Conservation (phyloP, 352 stramenopile species). For the Globisporangium ultimum region DNA sequence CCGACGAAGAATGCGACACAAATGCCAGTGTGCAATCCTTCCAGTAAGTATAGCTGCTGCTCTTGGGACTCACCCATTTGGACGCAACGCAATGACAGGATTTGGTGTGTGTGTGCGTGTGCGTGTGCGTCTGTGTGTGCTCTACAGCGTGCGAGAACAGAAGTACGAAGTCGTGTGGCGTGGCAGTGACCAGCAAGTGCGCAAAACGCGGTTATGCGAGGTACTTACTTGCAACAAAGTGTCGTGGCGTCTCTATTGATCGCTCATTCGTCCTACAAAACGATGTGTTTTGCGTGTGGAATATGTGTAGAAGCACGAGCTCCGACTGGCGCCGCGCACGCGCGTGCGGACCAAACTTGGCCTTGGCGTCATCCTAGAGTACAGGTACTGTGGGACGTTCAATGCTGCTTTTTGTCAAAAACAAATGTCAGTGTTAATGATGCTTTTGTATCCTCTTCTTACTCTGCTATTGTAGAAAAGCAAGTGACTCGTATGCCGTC, state of each 20-base stretch:
- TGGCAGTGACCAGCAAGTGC: background rate
- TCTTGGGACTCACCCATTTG: background rate
- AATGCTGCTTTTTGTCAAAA: background rate
- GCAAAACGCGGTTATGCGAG: background rate
- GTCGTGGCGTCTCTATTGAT: too few relatives aligned
- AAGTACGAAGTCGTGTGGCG: slow-evolving; percentile 15
- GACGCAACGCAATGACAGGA: background rate
- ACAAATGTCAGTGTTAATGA: background rate
- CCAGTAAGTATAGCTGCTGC: slow-evolving; percentile 19
- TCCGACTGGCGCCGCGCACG: slow-evolving; percentile 30
- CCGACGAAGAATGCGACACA: background rate
- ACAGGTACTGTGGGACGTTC: slow-evolving; percentile 18
- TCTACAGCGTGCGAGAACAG: slow-evolving; percentile 18
- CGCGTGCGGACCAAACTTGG: slow-evolving; percentile 36
- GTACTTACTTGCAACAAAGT: background rate
- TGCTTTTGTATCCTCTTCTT: background rate
- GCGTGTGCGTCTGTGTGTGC: background rate
- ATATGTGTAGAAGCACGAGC: slow-evolving; percentile 22
- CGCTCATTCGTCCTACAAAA: too few relatives aligned
- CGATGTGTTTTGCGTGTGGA: background rate
- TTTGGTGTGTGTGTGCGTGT: background rate
- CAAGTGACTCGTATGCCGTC: slow-evolving; percentile 37
- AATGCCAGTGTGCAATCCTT: slow-evolving; percentile 28
- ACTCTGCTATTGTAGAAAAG: slow-evolving; percentile 10
- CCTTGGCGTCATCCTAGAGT: slow-evolving; percentile 19